A percentile compares a stretch with the other conserved stretches of the same genome.
Conservation (phyloP, 2,329 filamentous ascomycete species). For the Ascochyta viciae-villosae region DNA sequence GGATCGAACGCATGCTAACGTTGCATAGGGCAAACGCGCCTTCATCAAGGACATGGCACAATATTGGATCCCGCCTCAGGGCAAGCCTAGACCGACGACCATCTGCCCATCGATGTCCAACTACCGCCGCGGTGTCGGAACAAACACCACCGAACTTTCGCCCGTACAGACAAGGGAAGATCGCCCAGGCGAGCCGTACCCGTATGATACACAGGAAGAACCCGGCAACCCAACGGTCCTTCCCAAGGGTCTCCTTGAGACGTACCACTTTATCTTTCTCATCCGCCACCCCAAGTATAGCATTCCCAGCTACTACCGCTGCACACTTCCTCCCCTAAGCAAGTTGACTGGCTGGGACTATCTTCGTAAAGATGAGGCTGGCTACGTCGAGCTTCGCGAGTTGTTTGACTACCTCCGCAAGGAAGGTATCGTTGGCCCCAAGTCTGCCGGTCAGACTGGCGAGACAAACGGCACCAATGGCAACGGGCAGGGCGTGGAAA, state of each 20-base stretch:
- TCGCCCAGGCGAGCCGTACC: slow-evolving; percentile 57
- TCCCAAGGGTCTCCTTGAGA: slow-evolving; percentile 73
- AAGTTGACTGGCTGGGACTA: slow-evolving; percentile 82
- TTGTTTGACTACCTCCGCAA: slow-evolving; percentile 84
- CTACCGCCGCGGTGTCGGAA: slow-evolving; percentile 67
- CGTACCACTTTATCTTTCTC: slow-evolving; percentile 94
- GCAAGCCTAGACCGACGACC: slow-evolving; percentile 62
- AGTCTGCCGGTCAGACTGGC: slow-evolving; percentile 59
- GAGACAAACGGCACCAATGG: slow-evolving; percentile 44
- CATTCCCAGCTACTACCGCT: slow-evolving; percentile 93
- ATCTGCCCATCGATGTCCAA: slow-evolving; percentile 78
- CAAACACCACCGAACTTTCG: slow-evolving; percentile 49
- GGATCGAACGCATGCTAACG: slow-evolving; percentile 25
- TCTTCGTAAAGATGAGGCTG: slow-evolving; percentile 87
- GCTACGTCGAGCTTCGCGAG: slow-evolving; percentile 85
- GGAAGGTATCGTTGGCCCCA: slow-evolving; percentile 73
- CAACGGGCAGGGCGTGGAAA: slow-evolving; percentile 60
- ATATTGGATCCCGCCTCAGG: slow-evolving; percentile 82
- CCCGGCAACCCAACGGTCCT: slow-evolving; percentile 84
- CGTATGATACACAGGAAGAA: slow-evolving; percentile 66
- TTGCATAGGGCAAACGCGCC: slow-evolving; percentile 77
- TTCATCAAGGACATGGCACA: slow-evolving; percentile 99
- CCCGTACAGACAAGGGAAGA: slow-evolving; percentile 41
- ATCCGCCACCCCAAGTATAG: slow-evolving; percentile 94
- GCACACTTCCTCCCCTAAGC: slow-evolving; percentile 86